A percentile compares a stretch with the other conserved stretches of the same genome.
phyloP scores from a whole-genome alignment of 2,329 filamentous ascomycete species.

The Aotearoamyces nothofagi region DNA sequence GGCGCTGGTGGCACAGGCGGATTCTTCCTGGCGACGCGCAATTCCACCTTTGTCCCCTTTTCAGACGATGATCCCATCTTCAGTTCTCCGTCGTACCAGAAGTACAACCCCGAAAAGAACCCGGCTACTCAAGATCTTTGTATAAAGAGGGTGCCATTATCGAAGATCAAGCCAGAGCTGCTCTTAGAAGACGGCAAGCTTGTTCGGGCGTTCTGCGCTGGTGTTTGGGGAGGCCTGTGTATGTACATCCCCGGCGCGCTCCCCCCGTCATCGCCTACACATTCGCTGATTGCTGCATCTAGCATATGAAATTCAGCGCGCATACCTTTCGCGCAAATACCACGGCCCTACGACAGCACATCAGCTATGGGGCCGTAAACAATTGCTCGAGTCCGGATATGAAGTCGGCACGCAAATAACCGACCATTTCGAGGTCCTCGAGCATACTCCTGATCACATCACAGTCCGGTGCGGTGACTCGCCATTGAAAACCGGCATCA shows the following conservation, averaged over 20 bases:
- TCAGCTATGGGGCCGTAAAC: constrained; percentile 44
- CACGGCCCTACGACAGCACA: constrained; percentile 34
- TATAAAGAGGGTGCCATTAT: constrained; percentile 44
- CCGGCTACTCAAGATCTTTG: constrained; percentile 49
- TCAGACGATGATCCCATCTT: constrained; percentile 45
- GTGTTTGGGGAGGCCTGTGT: constrained; percentile 53
- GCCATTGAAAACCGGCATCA: constrained; percentile 37
- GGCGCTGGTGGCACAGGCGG: background rate
- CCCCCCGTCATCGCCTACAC: no score
- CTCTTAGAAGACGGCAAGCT: constrained; percentile 44
- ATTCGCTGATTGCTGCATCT: no score
- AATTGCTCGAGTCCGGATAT: constrained; percentile 41
- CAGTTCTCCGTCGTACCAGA: constrained; percentile 36
- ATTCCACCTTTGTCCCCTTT: constrained; percentile 31
- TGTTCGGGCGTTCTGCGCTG: constrained; percentile 49
- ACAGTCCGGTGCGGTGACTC: constrained; percentile 51
- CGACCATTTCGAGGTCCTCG: constrained; percentile 58
- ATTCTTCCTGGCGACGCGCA: background rate
- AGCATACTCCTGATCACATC: constrained; percentile 43
- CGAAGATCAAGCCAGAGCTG: constrained; percentile 48
- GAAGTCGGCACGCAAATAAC: constrained; percentile 48
- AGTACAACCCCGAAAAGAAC: constrained; percentile 47
- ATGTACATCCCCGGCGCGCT: no score
- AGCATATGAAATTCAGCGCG: constrained; percentile 42
- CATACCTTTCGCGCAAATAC: constrained; percentile 43